Base-by-base conservation (phyloP, 768 basidiomycete species). In the Coprinopsis cinerea region DNA sequence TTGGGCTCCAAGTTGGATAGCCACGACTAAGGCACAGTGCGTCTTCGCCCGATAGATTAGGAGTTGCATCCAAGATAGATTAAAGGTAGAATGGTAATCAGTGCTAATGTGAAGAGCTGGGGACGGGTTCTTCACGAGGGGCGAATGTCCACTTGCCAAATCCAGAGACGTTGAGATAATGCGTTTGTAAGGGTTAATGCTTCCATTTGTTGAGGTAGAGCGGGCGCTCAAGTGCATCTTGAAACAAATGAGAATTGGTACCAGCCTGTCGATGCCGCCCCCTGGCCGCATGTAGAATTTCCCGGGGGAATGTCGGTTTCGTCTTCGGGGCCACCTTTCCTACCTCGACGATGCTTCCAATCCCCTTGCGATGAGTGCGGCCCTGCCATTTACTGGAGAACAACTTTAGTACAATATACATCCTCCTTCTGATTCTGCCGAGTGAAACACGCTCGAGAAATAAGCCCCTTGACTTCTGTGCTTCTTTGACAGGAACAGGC, bases 41-140 rank as follows among this genome's bases (percentile, higher is more conserved):
- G n/a, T n/a, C 41, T 39, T 39, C 36, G 22, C 9, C 17, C 17
- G 41, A 43, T 43, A 5, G 24, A n/a, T n/a, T n/a, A n/a, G n/a
- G 24, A 25, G 22, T 23, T 18, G 24, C 41, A 11, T 43, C 41
- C 22, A 43, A 43, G 41, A 24, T 23, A 25, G 41, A 17, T 25
- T 24, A 43, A 25, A 43, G 41, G 4, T 9, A 43, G 22, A 43
- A 43, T 9, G 41, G 9, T 25, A 43, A 43, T 43, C 41, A 43
- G 41, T 43, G 41, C 41, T 25, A 43, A 43, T 26, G 41, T 43
- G 41, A 43, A 43, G 41, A 43, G 41, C 23, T 43, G 23, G 18
- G 24, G 41, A n/a, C n/a, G 41, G 41, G 17, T 43, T 5, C 24
- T 9, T 24, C 25, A 7, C 41, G 9, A 43, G 18, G 9, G 13